Evolutionary conservation across 129 eudicot species (phyloP).

Genomic region (Tagetes erecta): DNA sequence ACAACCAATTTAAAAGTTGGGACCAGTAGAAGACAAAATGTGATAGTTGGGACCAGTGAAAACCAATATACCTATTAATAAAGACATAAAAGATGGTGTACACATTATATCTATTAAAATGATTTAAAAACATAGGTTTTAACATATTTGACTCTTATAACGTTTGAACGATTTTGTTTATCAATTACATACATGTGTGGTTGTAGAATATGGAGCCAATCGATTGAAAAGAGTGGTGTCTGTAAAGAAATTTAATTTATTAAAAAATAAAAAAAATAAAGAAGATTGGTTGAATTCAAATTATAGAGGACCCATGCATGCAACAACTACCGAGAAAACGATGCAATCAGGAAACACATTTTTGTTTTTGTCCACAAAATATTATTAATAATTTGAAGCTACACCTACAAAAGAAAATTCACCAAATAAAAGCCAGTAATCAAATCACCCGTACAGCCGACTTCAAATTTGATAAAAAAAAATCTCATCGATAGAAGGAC

Average conservation of each 20-base stretch:
- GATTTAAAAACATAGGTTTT: not conserved
- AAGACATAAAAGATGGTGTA: too few relatives aligned
- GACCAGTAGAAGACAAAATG: too few relatives aligned
- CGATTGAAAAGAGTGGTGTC: slow-evolving; percentile 2
- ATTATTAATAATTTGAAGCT: not conserved
- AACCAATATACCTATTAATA: too few relatives aligned
- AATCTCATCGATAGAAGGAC: too few relatives aligned
- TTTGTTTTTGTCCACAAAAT: slow-evolving; percentile 6
- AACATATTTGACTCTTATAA: not conserved
- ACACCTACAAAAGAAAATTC: not conserved
- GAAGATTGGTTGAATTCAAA: slow-evolving; percentile 4
- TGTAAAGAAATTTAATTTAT: not conserved
- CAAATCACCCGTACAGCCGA: too few relatives aligned
- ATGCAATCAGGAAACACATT: slow-evolving; percentile 19
- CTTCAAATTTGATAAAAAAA: too few relatives aligned
- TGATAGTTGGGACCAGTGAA: too few relatives aligned
- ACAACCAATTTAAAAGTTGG: too few relatives aligned
- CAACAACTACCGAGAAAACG: slow-evolving; percentile 26
- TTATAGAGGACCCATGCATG: slow-evolving; percentile 11
- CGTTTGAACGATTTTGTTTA: not conserved
- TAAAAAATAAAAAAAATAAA: not conserved
- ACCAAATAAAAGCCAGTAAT: not conserved
- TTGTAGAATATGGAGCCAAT: slow-evolving; percentile 11
- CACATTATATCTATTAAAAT: not conserved
- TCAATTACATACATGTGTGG: not conserved